Conservation (phyloP, 345 rosid species). For the Moricandia arvensis region DNA sequence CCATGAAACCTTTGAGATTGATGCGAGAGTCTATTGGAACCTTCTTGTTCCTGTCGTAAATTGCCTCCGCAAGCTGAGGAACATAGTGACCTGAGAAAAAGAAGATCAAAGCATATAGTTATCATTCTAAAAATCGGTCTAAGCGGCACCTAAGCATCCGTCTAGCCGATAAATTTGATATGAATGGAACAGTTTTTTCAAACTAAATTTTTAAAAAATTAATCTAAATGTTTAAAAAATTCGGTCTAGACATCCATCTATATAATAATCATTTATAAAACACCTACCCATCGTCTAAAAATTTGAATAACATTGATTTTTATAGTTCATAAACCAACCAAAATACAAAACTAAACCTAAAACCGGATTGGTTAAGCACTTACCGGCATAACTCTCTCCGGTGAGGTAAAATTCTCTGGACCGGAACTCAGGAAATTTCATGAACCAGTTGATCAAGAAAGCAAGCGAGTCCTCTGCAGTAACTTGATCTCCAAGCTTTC, state of each 20-base stretch:
- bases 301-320: no score
- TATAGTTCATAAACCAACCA: not conserved
- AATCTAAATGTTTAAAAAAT: no score
- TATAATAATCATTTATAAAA: no score
- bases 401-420: constrained; percentile 62
- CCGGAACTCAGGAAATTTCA: constrained; percentile 59
- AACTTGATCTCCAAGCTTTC: constrained; percentile 49
- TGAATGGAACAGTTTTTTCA: no score
- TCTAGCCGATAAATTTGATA: no score
- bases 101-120: not conserved
- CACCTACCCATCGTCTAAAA: no score
- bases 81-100: constrained; percentile 49
- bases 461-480: constrained; percentile 58
- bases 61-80: constrained; percentile 72
- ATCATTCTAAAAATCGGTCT: no score
- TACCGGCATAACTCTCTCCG: constrained; percentile 90
- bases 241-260: no score
- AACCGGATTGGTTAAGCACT: not conserved
- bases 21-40: constrained; percentile 41
- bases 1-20: constrained; percentile 82
- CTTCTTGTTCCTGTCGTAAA: constrained; percentile 53
- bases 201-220: no score
- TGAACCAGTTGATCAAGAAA: constrained; percentile 68
- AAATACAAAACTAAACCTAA: not conserved
- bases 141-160: no score